Conservation (phyloP, 805 yeast genomes). For the Metschnikowia lochheadii region DNA sequence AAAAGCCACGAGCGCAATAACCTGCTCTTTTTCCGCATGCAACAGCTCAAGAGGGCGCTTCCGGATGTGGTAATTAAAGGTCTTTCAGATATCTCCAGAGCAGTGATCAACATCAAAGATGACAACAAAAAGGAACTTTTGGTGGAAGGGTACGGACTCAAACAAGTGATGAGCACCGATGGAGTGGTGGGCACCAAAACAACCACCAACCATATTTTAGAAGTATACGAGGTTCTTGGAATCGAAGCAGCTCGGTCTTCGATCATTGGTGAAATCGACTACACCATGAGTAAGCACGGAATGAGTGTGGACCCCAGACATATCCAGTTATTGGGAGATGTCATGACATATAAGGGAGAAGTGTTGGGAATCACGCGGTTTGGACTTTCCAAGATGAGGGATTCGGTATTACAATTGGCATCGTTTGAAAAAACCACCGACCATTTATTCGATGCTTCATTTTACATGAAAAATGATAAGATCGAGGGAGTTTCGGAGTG, state of each 20-base stretch:
- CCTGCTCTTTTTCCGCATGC: conserved; percentile 81
- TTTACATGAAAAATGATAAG: conserved; percentile 92
- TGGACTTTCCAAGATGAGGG: conserved; percentile 98
- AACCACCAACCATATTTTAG: conserved; percentile 86
- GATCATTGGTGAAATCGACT: conserved; percentile 90
- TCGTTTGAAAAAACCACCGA: conserved; percentile 98
- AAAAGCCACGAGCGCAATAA: conserved; percentile 37
- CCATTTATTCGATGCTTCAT: conserved; percentile 96
- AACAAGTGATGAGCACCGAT: conserved; percentile 95
- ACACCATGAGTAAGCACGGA: conserved; percentile 98
- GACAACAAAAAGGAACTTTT: conserved; percentile 83
- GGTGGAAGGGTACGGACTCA: conserved; percentile 96
- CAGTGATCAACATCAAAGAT: conserved; percentile 90
- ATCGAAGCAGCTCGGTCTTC: conserved; percentile 96
- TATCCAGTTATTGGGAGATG: conserved; percentile 94
- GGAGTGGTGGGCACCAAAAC: conserved; percentile 91
- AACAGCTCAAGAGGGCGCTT: conserved; percentile 76
- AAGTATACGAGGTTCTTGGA: conserved; percentile 84
- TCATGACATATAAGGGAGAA: conserved; percentile 98
- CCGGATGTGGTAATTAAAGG: conserved; percentile 93
- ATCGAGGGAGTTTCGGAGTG: conserved; percentile 98
- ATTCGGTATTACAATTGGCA: conserved; percentile 93
- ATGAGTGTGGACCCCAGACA: conserved; percentile 99
- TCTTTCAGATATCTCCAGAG: conserved; percentile 84
- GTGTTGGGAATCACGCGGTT: conserved; percentile 97